Conservation (phyloP, 208 protist species). For the Trypanosoma boissoni region DNA sequence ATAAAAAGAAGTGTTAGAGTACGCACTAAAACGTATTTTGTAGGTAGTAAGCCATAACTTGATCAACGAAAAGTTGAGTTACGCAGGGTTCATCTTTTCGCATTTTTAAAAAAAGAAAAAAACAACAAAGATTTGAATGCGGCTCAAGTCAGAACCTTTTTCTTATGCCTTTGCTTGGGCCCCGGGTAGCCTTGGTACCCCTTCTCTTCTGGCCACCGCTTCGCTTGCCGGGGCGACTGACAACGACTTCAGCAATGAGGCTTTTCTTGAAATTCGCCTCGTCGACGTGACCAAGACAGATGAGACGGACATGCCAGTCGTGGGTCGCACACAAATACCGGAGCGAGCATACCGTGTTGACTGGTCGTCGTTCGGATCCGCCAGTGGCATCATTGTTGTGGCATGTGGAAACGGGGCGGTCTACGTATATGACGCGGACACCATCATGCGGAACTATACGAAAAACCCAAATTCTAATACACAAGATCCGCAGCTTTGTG, state of each 20-base stretch:
- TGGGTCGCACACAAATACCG: slow-evolving; percentile 49
- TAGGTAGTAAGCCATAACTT: too few species aligned
- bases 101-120: too few species aligned
- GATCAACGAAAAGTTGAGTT: not conserved
- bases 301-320: slow-evolving; percentile 60
- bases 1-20: too few species aligned
- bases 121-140: too few species aligned
- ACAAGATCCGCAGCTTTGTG: slow-evolving; percentile 64
- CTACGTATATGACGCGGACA: slow-evolving; percentile 61
- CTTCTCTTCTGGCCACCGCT: slow-evolving; percentile 64
- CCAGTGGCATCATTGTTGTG: slow-evolving; percentile 70
- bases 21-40: too few species aligned
- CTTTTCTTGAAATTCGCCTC: slow-evolving; percentile 57
- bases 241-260: slow-evolving; percentile 73
- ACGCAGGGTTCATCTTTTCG: not conserved
- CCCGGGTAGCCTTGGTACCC: slow-evolving; percentile 42
- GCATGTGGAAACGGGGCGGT: slow-evolving; percentile 59
- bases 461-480: slow-evolving; percentile 16
- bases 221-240: slow-evolving; percentile 63
- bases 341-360: slow-evolving; percentile 69
- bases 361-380: slow-evolving; percentile 53
- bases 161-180: slow-evolving; percentile 82
- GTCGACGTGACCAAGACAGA: slow-evolving; percentile 72
- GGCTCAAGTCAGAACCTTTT: slow-evolving; percentile 50
- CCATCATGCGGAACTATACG: slow-evolving; percentile 39